phyloP scores from a whole-genome alignment of 2,329 filamentous ascomycete genomes.

The Penicillium sp. region DNA sequence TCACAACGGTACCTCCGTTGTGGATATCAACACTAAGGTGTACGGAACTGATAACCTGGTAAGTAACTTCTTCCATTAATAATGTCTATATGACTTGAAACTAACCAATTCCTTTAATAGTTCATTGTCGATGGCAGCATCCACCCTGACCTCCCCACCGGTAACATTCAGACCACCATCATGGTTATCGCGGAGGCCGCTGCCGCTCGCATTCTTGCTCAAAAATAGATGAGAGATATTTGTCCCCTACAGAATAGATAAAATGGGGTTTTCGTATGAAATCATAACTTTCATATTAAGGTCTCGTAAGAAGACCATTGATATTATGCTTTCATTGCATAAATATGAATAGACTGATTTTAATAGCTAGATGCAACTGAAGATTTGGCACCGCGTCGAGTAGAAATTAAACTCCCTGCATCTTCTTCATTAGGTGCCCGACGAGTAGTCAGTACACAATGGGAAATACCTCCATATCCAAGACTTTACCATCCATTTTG shows the following conservation, averaged over 20 bases:
- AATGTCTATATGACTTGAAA: neutral
- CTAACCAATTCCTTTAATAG: neutral
- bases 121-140: conserved; percentile 67
- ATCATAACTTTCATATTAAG: too few relatives aligned
- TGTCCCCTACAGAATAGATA: neutral
- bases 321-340: too few relatives aligned
- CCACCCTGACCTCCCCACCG: conserved; percentile 67
- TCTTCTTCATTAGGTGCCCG: too few relatives aligned
- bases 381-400: too few relatives aligned
- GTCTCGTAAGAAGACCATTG: too few relatives aligned
- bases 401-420: too few relatives aligned
- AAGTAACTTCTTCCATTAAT: neutral
- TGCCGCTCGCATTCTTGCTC: conserved; percentile 37
- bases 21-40: conserved; percentile 64
- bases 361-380: too few relatives aligned
- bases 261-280: neutral
- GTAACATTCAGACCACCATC: conserved; percentile 67
- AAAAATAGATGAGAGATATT: conserved; percentile 29
- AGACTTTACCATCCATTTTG: too few relatives aligned
- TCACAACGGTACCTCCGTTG: conserved; percentile 57
- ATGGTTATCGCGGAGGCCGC: conserved; percentile 65
- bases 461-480: too few relatives aligned
- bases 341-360: too few relatives aligned
- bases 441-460: too few relatives aligned
- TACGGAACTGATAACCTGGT: conserved; percentile 66